Evolutionary conservation across 2,329 filamentous ascomycete species (phyloP).

Genomic region (Penicillium sp.): DNA sequence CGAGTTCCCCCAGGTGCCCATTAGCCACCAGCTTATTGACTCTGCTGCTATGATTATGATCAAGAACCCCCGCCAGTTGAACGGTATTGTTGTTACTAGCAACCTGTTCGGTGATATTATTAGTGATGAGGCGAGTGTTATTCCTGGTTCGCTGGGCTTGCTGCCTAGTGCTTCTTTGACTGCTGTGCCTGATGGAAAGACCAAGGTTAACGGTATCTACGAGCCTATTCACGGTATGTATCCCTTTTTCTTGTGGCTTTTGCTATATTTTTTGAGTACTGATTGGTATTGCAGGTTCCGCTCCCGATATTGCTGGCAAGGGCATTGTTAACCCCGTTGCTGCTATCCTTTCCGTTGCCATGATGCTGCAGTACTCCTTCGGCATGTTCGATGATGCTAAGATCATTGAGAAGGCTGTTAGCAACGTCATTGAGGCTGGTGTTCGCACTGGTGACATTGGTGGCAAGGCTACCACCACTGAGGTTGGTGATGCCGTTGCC

Average conservation of each 20-base stretch:
- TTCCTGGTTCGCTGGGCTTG: slow-evolving; percentile 85
- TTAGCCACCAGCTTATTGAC: slow-evolving; percentile 91
- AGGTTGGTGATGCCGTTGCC: slow-evolving; percentile 82
- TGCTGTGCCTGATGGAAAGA: slow-evolving; percentile 81
- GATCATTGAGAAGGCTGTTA: slow-evolving; percentile 27
- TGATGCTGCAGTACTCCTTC: slow-evolving; percentile 95
- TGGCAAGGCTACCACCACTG: slow-evolving; percentile 68
- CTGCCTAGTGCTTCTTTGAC: slow-evolving; percentile 85
- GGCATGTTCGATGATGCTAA: slow-evolving; percentile 71
- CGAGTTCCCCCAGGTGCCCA: slow-evolving; percentile 83
- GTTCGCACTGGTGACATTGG: slow-evolving; percentile 82
- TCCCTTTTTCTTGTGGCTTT: neutral
- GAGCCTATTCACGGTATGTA: slow-evolving; percentile 88
- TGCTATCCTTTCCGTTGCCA: slow-evolving; percentile 86
- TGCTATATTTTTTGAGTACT: neutral
- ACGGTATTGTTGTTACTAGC: slow-evolving; percentile 88
- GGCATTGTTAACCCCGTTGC: slow-evolving; percentile 91
- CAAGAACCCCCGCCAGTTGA: slow-evolving; percentile 84
- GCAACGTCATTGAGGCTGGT: slow-evolving; percentile 71
- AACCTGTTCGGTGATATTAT: slow-evolving; percentile 98
- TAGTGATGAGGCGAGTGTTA: slow-evolving; percentile 90
- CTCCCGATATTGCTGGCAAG: slow-evolving; percentile 89
- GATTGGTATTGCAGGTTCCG: slow-evolving; percentile 61
- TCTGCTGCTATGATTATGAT: slow-evolving; percentile 97
- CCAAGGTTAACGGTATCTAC: slow-evolving; percentile 88